Conservation (phyloP, 305 asterid species). For the Fraxinus greggii region DNA sequence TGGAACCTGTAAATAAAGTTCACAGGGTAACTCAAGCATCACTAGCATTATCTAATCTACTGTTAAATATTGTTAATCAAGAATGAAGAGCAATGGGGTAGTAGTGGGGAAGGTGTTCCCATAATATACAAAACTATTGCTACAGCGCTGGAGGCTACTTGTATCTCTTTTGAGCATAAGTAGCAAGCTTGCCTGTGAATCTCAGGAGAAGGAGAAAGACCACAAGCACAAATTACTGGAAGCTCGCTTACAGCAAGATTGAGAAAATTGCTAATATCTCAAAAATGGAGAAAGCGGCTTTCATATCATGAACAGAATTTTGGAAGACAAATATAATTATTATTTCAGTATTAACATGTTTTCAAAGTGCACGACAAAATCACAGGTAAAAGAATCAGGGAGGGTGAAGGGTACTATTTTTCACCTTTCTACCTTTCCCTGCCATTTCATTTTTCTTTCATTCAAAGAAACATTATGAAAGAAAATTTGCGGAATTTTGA, state of each 20-base stretch:
- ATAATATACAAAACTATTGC: not conserved
- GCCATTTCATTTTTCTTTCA: not conserved
- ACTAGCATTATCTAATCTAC: not conserved
- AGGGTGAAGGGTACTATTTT: not conserved
- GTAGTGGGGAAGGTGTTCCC: not conserved
- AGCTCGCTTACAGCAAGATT: not conserved
- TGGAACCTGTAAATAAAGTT: not conserved
- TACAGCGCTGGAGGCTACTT: not conserved
- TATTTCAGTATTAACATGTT: not conserved
- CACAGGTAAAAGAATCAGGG: not conserved
- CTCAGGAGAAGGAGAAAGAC: not conserved
- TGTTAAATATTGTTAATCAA: not conserved
- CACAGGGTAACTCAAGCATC: not conserved
- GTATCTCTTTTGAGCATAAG: slow-evolving; percentile 12
- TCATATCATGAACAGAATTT: slow-evolving; percentile 7
- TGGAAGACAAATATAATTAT: not conserved
- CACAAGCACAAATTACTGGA: slow-evolving; percentile 15
- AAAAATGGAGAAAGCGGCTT: not conserved
- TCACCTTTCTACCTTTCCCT: not conserved
- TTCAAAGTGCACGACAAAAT: not conserved
- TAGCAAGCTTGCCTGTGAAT: slow-evolving; percentile 4
- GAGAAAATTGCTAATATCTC: slow-evolving; percentile 6
- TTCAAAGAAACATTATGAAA: not conserved
- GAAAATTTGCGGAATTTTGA: slow-evolving; percentile 13
- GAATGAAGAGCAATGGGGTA: not conserved